Conservation (phyloP, 805 yeast genomes). For the Hanseniaspora lindneri region DNA sequence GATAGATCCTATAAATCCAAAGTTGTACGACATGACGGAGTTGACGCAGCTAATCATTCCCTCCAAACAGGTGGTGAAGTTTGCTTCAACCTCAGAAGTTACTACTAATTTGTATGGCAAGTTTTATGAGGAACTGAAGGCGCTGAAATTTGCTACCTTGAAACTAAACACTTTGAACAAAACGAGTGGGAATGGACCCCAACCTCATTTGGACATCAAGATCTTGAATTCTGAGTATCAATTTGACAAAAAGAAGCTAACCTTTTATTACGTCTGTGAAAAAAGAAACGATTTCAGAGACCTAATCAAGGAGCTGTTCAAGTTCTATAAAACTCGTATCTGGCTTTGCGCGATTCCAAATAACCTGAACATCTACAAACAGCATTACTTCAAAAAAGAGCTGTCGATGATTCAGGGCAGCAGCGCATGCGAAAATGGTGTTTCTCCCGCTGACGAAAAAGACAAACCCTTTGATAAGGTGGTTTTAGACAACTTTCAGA, state of each 20-base stretch:
- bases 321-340: slow-evolving; percentile 64
- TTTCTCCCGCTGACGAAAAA: background rate
- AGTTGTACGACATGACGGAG: slow-evolving; percentile 34
- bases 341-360: slow-evolving; percentile 67
- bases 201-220: slow-evolving; percentile 39
- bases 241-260: slow-evolving; percentile 66
- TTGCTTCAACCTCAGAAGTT: slow-evolving; percentile 63
- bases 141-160: slow-evolving; percentile 51
- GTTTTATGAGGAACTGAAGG: slow-evolving; percentile 59
- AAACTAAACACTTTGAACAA: slow-evolving; percentile 33
- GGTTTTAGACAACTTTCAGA: slow-evolving; percentile 29
- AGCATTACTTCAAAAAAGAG: background rate
- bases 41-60: slow-evolving; percentile 50
- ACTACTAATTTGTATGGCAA: slow-evolving; percentile 46
- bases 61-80: slow-evolving; percentile 62
- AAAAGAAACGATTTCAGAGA: slow-evolving; percentile 64
- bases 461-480: slow-evolving; percentile 21
- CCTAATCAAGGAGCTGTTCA: slow-evolving; percentile 59
- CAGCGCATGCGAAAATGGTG: background rate
- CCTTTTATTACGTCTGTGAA: slow-evolving; percentile 53
- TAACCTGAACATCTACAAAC: slow-evolving; percentile 22
- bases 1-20: slow-evolving; percentile 22
- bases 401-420: slow-evolving; percentile 23
- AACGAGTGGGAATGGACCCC: slow-evolving; percentile 20
- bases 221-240: slow-evolving; percentile 70